Percentiles rank a stretch among this genome's conserved stretches.
phyloP scores from a whole-genome alignment of 2,329 filamentous ascomycete genomes.

The Aspergillus sp. region DNA sequence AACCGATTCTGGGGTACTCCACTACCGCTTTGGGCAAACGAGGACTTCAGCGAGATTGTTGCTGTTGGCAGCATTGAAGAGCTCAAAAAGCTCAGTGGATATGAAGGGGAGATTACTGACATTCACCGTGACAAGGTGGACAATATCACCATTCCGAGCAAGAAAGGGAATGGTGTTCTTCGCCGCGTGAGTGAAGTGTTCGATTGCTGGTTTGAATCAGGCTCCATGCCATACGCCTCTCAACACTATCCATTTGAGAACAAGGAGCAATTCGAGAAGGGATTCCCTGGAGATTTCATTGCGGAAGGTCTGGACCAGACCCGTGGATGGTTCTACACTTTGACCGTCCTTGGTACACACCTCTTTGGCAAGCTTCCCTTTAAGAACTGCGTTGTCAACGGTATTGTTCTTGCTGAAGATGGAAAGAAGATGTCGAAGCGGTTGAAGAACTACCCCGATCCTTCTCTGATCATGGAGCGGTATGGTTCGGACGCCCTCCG shows the following conservation, averaged over 20 bases:
- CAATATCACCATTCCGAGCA: constrained; percentile 88
- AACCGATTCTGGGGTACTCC: constrained; percentile 97
- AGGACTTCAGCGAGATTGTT: constrained; percentile 81
- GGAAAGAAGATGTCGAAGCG: constrained; percentile 99
- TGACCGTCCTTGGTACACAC: constrained; percentile 84
- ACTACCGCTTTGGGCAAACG: constrained; percentile 86
- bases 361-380: constrained; percentile 83
- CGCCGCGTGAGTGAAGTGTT: constrained; percentile 85
- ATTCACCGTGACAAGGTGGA: constrained; percentile 93
- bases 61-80: constrained; percentile 84
- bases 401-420: constrained; percentile 88
- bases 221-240: constrained; percentile 91
- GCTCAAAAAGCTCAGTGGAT: constrained; percentile 82
- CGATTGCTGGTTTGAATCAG: constrained; percentile 96
- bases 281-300: constrained; percentile 91
- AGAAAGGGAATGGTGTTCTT: constrained; percentile 79
- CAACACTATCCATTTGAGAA: constrained; percentile 93
- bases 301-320: constrained; percentile 93
- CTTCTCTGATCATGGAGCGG: constrained; percentile 75
- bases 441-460: constrained; percentile 94
- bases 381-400: constrained; percentile 95
- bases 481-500: constrained; percentile 91
- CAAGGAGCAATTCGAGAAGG: constrained; percentile 73
- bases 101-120: constrained; percentile 76
- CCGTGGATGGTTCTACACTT: constrained; percentile 94